Base-by-base conservation (phyloP, 2,329 filamentous ascomycete species). In the Colletotrichum siamense region DNA sequence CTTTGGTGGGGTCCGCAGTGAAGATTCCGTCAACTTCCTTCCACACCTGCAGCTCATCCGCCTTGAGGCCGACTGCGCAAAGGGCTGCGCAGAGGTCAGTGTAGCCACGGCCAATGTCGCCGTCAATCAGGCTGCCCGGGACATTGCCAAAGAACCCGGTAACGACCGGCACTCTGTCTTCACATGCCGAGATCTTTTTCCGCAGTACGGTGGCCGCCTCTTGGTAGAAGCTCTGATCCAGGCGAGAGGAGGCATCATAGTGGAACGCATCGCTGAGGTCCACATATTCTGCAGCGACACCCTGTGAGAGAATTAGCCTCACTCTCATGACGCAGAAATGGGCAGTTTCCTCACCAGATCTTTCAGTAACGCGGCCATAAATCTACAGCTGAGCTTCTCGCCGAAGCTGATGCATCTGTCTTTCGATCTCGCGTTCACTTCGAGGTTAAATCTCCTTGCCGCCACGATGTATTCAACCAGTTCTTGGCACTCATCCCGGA, bases 21-120 rank as follows among this genome's bases (percentile, higher is more conserved):
- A 98, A 97, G 82, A 99, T 98, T 75, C 96, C 96, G 84, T 99
- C 97, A 8, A 99, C 97, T 84, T 99, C 97, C 87, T 99, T 99
- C 97, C 97, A 99, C 78, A 99, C 95, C 85, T 99, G 97, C 69
- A 99, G 90, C 85, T 99, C 97, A 70, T 94, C 88, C 1, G 97
- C 97, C 80, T 92, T 89, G n/a, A 98, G 88, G 6, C 96, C 96
- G 12, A 99, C 96, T 2, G 97, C 96, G 68, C 96, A 94, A 18
- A 99, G 89, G 8, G 97, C 96, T 15, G 97, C 96, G 84, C 97
- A 99, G 63, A 99, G 91, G 85, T 99, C 97, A 12, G 97, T 99
- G 86, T 99, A 99, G 34, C 97, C 97, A 80, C 97, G 94, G 24
- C 97, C 97, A 78, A 99, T 95, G 80, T 98, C 94, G 57, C 92